These are phyloP conservation scores for Nakaseomyces nivariensis DNA, from an alignment of 1,139 yeast genomes.

Conservation along the genomic window DNA sequence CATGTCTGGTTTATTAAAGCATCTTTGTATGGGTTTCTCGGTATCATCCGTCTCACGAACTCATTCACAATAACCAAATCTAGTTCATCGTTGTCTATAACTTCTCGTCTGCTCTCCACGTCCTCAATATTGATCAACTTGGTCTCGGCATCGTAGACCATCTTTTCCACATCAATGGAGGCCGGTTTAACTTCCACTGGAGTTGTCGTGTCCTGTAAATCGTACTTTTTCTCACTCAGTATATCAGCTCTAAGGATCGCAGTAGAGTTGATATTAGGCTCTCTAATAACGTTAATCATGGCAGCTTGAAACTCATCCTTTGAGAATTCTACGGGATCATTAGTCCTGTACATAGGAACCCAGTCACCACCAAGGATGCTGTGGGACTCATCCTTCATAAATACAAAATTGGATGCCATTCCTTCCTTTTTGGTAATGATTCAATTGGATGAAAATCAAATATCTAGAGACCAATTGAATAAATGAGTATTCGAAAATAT, in stretches of 20 bases:
- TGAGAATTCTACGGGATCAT: constrained; percentile 28
- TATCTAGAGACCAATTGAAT: neutral
- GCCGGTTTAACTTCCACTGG: neutral
- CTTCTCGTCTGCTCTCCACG: constrained; percentile 30
- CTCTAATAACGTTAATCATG: constrained; percentile 68
- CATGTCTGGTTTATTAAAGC: constrained; percentile 80
- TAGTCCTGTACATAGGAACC: constrained; percentile 43
- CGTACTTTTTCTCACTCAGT: constrained; percentile 23
- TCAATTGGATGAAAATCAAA: neutral
- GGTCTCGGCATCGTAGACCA: constrained; percentile 22
- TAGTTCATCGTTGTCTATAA: constrained; percentile 8
- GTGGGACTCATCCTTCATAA: constrained; percentile 10
- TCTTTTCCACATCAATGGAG: neutral
- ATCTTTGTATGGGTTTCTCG: constrained; percentile 83
- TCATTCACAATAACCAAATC: constrained; percentile 28
- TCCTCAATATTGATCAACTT: constrained; percentile 42
- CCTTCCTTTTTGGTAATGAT: no score
- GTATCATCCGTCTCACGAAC: constrained; percentile 70
- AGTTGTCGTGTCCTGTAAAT: neutral
- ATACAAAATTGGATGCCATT: constrained; percentile 24
- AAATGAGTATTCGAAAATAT: no score
- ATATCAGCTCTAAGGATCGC: constrained; percentile 86
- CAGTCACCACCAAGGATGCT: constrained; percentile 57
- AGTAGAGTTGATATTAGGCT: constrained; percentile 88
- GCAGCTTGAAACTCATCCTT: constrained; percentile 58